These are phyloP conservation scores for Salix suchowensis DNA, from an alignment of 345 rosid genomes.

Conservation along the genomic window DNA sequence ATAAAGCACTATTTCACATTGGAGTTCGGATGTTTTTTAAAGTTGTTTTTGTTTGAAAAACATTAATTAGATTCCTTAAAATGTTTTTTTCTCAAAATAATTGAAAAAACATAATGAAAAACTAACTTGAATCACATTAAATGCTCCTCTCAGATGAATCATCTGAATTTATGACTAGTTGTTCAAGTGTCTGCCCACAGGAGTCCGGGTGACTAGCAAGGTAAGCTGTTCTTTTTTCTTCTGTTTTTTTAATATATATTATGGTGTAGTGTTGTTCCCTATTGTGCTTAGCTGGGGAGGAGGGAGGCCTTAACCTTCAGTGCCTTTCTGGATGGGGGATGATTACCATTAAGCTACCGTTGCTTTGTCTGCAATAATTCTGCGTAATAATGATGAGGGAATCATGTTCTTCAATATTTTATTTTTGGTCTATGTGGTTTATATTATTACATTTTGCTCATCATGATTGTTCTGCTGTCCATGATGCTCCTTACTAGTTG, in stretches of 20 bases:
- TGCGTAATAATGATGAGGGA: background rate
- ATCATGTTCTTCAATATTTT: background rate
- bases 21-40: no score
- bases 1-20: no score
- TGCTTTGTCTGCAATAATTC: background rate
- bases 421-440: background rate
- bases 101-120: no score
- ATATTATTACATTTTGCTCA: background rate
- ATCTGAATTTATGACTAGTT: no score
- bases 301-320: background rate
- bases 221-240: background rate
- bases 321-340: background rate
- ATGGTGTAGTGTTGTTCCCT: background rate
- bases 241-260: no score
- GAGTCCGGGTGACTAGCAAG: background rate
- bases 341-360: background rate
- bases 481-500: no score
- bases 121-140: no score
- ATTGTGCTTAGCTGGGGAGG: background rate
- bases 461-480: background rate
- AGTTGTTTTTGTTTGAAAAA: no score
- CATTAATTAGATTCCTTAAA: no score
- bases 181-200: no score
- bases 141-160: no score
- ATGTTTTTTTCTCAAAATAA: no score